Evolutionary conservation across 1,139 yeast genomes (phyloP), one percentile per base, ranked within the genome.

Genomic region (Kluyveromyces marxianus): DNA sequence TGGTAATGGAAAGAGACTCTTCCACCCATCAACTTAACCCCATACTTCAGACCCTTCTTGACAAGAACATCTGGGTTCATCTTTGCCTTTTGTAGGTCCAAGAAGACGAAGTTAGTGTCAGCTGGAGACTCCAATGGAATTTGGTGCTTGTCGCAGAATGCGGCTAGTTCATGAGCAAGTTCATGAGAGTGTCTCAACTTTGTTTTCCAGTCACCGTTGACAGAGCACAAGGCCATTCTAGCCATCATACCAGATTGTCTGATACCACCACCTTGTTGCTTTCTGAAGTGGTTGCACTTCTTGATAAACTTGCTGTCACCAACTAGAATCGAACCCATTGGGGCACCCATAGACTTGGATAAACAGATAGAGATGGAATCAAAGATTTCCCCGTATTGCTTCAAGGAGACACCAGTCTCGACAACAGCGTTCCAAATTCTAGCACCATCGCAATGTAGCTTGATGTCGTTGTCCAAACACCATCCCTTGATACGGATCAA

Each of bases 231-330:
- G 10, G 96, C 97, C 85, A 92, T 90, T 39, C 80, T 72, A 7
- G 95, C 75, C 65, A 90, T 72, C 67, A 87, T 70, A 50, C 97
- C 97, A 31, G 86, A 75, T 67, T 90, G 97, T 65, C 97, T 77
- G 52, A 90, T 79, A 53, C 97, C 97, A 57, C 97, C 97, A 59
- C 97, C 97, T 59, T 81, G 81, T 69, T 90, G 97, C 66, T 90
- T 90, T 59, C 87, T 83, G 70, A 89, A 84, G 70, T 90, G 95
- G 61, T 81, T 82, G 39, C 95, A 90, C 60, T 80, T 82, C 57
- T 72, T 70, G 54, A 89, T 82, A 54, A 82, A 74, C 46, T 70
- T 70, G 24, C 66, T 56, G 44, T 74, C 71, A 42, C 95, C 94
- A 48, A 89, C 97, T 44, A 90, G 72, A 3, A 90, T 79, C 24